phyloP scores from a whole-genome alignment of 345 rosid species.

The Salix exigua region DNA sequence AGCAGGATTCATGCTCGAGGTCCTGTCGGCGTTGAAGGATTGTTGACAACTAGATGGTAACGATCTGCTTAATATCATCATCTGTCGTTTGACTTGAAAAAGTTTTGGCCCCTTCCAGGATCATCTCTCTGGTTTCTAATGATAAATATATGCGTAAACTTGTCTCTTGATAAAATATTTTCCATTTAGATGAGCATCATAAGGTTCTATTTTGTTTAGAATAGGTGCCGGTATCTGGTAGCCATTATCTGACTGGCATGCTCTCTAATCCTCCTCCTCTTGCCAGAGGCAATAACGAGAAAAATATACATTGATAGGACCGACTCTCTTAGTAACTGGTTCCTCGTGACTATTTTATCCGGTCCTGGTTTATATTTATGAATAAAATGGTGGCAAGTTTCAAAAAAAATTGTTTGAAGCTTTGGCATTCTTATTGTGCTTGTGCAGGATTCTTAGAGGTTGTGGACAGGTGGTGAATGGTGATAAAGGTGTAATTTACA shows the following conservation, averaged over 20 bases:
- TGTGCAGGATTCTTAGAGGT: constrained; percentile 88
- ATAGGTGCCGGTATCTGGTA: not conserved
- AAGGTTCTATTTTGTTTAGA: not conserved
- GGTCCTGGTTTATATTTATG: not conserved
- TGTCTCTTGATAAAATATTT: not conserved
- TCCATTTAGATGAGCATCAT: not conserved
- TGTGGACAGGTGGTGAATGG: constrained; percentile 91
- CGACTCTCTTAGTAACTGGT: not conserved
- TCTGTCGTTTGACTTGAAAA: not conserved
- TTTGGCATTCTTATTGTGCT: not conserved
- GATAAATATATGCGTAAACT: not conserved
- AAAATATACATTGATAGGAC: not conserved
- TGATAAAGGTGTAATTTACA: constrained; percentile 67
- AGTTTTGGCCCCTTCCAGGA: no score
- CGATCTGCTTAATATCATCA: not conserved
- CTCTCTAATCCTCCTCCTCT: not conserved
- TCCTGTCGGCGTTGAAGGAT: constrained; percentile 96
- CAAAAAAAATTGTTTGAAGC: not conserved
- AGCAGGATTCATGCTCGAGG: constrained; percentile 99
- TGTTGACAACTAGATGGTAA: constrained; percentile 94
- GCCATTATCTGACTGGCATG: not conserved
- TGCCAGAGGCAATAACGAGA: not conserved
- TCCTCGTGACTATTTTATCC: not conserved
- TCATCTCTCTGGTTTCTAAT: no score
- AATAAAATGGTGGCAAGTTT: not conserved